Conservation (phyloP, 2,329 filamentous ascomycete genomes). For the Uncinocarpus reesii region DNA sequence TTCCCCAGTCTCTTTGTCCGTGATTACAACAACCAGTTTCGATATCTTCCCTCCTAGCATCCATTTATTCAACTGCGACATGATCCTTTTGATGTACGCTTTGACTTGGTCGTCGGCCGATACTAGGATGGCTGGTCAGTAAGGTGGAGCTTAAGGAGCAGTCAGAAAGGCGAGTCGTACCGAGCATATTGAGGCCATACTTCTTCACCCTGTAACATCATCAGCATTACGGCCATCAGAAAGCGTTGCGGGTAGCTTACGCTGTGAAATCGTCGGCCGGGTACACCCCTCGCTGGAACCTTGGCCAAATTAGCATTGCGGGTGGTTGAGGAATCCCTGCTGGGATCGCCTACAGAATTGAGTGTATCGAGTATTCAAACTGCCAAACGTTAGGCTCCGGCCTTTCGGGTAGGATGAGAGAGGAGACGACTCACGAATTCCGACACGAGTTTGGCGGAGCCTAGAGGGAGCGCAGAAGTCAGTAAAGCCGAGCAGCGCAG, state of each 20-base stretch:
- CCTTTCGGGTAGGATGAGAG: neutral
- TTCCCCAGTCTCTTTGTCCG: constrained; percentile 91
- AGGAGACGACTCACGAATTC: constrained; percentile 64
- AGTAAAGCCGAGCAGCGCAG: neutral
- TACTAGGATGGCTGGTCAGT: constrained; percentile 42
- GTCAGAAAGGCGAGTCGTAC: constrained; percentile 35
- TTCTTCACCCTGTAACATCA: constrained; percentile 63
- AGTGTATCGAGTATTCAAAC: constrained; percentile 98
- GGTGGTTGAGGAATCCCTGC: constrained; percentile 11
- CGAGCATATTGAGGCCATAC: constrained; percentile 96
- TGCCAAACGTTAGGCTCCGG: constrained; percentile 32
- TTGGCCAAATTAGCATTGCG: constrained; percentile 28
- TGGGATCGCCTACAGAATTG: constrained; percentile 61
- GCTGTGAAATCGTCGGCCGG: constrained; percentile 94
- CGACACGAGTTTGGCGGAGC: constrained; percentile 74
- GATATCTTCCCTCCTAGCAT: constrained; percentile 96
- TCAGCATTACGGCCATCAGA: constrained; percentile 6
- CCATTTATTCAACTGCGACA: constrained; percentile 95
- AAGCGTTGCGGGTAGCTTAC: constrained; percentile 39
- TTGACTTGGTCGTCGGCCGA: constrained; percentile 97
- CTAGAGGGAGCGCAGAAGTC: constrained; percentile 27
- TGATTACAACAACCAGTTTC: constrained; percentile 92
- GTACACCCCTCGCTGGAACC: constrained; percentile 74
- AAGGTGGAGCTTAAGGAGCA: neutral
- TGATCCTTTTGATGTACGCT: constrained; percentile 98